Evolutionary conservation across 768 basidiomycete genomes (phyloP), one percentile per base, ranked within the genome.

Genomic region (Auricularia sp.): DNA sequence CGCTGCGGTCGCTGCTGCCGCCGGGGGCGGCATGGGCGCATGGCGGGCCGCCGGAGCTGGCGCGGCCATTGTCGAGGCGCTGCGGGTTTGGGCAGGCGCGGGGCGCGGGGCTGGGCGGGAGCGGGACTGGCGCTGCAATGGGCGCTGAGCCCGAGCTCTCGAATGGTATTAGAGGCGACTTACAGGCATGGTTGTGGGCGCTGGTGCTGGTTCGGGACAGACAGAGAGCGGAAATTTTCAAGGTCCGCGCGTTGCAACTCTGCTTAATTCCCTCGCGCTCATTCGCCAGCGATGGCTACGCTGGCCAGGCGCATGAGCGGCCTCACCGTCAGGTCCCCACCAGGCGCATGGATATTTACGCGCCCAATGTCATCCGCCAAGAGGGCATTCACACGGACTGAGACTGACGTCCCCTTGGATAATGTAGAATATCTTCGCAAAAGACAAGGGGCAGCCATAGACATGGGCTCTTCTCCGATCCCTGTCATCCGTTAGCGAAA

Each of bases 91-190:
- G 1, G 80, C 73, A 62, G 83, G 77, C 16, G 75, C 69, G 3
- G 81, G 77, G 67, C 81, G 77, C 5, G 81, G 72, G 44, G 82
- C 79, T 64, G 87, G 79, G 64, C 88, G 83, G 72, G 87, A 87
- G 71, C 90, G 89, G 54, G 90, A 91, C 77, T 84, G 83, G 74
- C 90, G 90, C 91, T 91, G 62, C 23, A 62, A 5, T 56, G n/a
- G 29, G 44, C 29, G 35, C 64, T 59, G 60, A 34, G 42, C 34
- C 67, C 42, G 7, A 12, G 12, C 39, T 42, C 33, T 8, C 47
- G 47, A 5, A 21, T 6, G 47, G 10, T 51, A 18, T 51, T 18
- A 18, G 10, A 21, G 47, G 47, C 47, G 47, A 51, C 47, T 8
- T 18, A 51, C 47, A 18, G 47, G 11, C 47, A 51, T 51, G 47